Percentiles rank a stretch among this genome's conserved stretches.
Evolutionary conservation across 305 asterid species (phyloP).

Genomic region (Striga hermonthica): DNA sequence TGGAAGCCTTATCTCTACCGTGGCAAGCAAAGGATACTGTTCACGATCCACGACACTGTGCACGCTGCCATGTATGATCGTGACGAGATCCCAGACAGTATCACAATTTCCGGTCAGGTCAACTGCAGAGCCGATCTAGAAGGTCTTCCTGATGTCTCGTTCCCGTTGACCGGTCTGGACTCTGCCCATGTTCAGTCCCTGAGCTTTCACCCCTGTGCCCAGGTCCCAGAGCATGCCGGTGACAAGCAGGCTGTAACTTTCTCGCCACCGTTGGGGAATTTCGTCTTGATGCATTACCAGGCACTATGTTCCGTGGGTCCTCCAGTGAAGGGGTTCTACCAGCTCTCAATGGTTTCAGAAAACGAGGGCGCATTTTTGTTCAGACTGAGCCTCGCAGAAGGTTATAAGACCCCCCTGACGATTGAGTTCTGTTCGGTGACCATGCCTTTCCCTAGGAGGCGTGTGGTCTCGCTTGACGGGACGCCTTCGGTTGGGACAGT

Average conservation of each 20-base stretch:
- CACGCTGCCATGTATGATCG: conserved; percentile 94
- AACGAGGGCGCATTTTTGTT: conserved; percentile 97
- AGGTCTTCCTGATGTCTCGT: conserved; percentile 88
- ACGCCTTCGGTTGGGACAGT: conserved; percentile 93
- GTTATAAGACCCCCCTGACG: conserved; percentile 69
- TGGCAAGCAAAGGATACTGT: conserved; percentile 89
- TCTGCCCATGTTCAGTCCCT: conserved; percentile 68
- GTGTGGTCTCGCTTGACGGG: conserved; percentile 82
- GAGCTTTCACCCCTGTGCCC: conserved; percentile 95
- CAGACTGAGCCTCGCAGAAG: conserved; percentile 85
- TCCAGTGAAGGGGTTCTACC: conserved; percentile 95
- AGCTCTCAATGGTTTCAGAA: conserved; percentile 97
- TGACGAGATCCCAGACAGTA: conserved; percentile 87
- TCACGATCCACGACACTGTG: conserved; percentile 82
- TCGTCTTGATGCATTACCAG: conserved; percentile 76
- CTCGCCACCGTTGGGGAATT: conserved; percentile 91
- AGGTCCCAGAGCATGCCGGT: conserved; percentile 95
- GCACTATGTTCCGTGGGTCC: conserved; percentile 71
- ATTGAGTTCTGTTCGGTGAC: conserved; percentile 85
- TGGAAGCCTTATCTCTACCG: conserved; percentile 95
- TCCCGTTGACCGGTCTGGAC: conserved; percentile 77
- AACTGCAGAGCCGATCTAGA: conserved; percentile 96
- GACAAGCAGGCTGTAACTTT: conserved; percentile 84
- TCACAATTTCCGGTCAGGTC: conserved; percentile 85
- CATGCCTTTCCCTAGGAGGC: conserved; percentile 90